Percentiles rank a stretch among this genome's conserved stretches.
Evolutionary conservation across 768 basidiomycete species (phyloP).

Genomic region (Basidioascus undulatus): DNA sequence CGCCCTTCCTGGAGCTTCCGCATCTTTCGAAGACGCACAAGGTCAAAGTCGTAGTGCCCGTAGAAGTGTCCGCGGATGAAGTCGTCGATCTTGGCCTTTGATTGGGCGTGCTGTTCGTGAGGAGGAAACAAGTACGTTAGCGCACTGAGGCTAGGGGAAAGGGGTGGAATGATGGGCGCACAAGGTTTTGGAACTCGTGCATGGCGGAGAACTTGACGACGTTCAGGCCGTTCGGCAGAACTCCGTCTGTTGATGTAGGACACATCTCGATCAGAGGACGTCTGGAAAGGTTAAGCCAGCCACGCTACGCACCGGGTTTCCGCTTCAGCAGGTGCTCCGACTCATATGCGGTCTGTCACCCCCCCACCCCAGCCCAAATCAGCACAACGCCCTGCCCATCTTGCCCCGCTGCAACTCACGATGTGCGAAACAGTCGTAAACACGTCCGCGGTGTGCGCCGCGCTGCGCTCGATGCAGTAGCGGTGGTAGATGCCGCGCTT

Average conservation of each 20-base stretch:
- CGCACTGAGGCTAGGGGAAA: too few relatives aligned
- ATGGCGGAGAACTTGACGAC: conserved; percentile 98
- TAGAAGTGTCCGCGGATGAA: conserved; percentile 96
- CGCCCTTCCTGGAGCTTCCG: too few relatives aligned
- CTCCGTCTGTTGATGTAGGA: too few relatives aligned
- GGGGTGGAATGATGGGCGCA: too few relatives aligned
- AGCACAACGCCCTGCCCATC: too few relatives aligned
- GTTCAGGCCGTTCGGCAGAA: conserved; percentile 89
- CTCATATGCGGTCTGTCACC: conserved; percentile 97
- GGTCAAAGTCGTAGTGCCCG: conserved; percentile 86
- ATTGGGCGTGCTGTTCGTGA: conserved; percentile 72
- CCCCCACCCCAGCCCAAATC: too few relatives aligned
- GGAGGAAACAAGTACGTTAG: background rate
- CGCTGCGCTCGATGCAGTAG: conserved; percentile 90
- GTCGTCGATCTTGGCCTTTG: conserved; percentile 96
- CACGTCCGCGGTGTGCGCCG: conserved; percentile 87
- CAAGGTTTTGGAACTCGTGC: conserved; percentile 60
- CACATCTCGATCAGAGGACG: background rate
- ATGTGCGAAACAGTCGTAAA: conserved; percentile 97
- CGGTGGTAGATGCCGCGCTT: conserved; percentile 96
- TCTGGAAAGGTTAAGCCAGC: background rate
- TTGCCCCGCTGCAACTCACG: too few relatives aligned
- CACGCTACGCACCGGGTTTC: conserved; percentile 31
- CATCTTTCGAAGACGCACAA: too few relatives aligned
- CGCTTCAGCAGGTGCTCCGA: conserved; percentile 86